Evolutionary conservation across 768 basidiomycete species (phyloP).

Genomic region (Trametes coccinea): DNA sequence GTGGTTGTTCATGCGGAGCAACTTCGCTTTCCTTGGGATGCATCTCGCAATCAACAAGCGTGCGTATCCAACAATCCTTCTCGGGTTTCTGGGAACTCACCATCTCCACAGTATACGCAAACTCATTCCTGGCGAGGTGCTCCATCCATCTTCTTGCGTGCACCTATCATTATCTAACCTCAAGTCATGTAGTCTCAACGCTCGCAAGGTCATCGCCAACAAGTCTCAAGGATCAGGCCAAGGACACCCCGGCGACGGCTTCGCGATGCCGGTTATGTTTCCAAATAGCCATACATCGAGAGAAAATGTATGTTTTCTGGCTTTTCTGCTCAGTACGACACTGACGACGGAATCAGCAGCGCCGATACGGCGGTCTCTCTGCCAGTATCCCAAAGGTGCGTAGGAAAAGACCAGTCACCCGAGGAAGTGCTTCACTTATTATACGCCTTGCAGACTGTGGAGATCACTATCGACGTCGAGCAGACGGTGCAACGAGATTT

Average conservation of each 20-base stretch:
- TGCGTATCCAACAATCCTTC: neutral
- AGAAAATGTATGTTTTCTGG: neutral
- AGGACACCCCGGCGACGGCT: neutral
- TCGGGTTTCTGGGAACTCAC: neutral
- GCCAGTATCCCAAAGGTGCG: neutral
- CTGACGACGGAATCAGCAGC: neutral
- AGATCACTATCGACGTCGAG: slow-evolving; percentile 18
- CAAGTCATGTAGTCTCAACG: slow-evolving; percentile 10
- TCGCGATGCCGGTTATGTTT: slow-evolving; percentile 10
- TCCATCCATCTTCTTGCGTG: neutral
- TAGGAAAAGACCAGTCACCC: neutral
- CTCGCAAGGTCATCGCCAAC: slow-evolving; percentile 14
- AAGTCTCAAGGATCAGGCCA: slow-evolving; percentile 10
- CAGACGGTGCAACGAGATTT: slow-evolving; percentile 13
- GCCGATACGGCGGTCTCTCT: neutral
- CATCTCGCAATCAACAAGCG: slow-evolving; percentile 33
- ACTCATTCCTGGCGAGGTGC: slow-evolving; percentile 30
- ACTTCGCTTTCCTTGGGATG: slow-evolving; percentile 29
- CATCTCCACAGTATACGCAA: slow-evolving; percentile 27
- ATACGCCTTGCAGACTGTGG: neutral
- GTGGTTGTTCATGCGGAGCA: slow-evolving; percentile 30
- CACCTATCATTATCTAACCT: too few species aligned
- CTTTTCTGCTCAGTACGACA: too few species aligned
- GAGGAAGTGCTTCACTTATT: neutral
- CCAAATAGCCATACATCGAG: slow-evolving; percentile 2